Evolutionary conservation across 2,329 filamentous ascomycete genomes (phyloP), one percentile per base, ranked within the genome.

Genomic region (Ceratocystis ficicola): DNA sequence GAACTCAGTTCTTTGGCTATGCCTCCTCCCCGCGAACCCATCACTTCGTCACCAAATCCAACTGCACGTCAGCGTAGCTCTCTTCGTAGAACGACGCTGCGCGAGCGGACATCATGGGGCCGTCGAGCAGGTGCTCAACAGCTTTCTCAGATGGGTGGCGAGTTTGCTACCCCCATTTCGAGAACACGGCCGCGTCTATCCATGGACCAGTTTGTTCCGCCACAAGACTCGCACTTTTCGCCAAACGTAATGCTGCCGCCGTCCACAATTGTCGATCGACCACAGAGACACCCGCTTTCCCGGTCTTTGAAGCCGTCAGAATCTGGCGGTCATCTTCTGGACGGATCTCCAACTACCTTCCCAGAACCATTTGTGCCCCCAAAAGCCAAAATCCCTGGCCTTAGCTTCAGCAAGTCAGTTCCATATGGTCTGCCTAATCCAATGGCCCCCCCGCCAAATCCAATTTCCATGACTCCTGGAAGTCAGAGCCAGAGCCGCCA

Each of bases 221-320:
- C 86, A 22, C 78, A 81, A 63, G 64, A 68, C n/a, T 28, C 64
- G 6, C 57, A 30, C 63, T 86, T 93, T 76, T 78, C 82, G 65
- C 73, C 78, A 2, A 82, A 81, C 64, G 76, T 76, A 3, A 76
- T 79, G 69, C 74, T 82, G 66, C 78, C 77, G 10, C 52, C 63
- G 5, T 63, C 66, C 10, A 65, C 64, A 44, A 30, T 20, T n/a
- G 55, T 62, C 20, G 61, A 81, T 79, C 20, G 75, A 73, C 55
- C 76, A 74, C 83, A 85, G 70, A 83, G 88, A 20, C 93, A 96
- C 73, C 93, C 93, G 22, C 79, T 96, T 25, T 96, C 93, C 5
- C 85, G 90, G 69, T 89, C 90, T 0, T 80, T 96, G 70, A 95
- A 89, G 0, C 90, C 91, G 2, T 95, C 91, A 0, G 93, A 90